A percentile compares a stretch with the other conserved stretches of the same genome.
Evolutionary conservation across 2,329 filamentous ascomycete genomes (phyloP).

Genomic region (Camptophora hylomeconis): DNA sequence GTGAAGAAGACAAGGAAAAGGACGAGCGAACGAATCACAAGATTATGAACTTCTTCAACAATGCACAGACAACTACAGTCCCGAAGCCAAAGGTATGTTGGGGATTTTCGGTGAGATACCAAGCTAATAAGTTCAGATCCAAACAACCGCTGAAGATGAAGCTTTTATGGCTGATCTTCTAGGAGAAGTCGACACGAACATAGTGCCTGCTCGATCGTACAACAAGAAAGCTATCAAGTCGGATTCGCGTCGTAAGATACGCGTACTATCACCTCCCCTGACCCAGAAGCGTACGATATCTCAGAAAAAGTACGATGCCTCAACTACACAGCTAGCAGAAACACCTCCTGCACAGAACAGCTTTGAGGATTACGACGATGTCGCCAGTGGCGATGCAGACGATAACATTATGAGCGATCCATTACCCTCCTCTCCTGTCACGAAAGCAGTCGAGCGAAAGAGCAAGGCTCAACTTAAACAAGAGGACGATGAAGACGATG

Average conservation of each 20-base stretch:
- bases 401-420: slow-evolving; percentile 76
- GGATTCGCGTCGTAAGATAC: slow-evolving; percentile 63
- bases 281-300: slow-evolving; percentile 43
- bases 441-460: slow-evolving; percentile 65
- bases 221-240: slow-evolving; percentile 56
- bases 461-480: slow-evolving; percentile 43
- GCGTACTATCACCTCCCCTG: slow-evolving; percentile 65
- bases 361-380: slow-evolving; percentile 44
- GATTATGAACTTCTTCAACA: slow-evolving; percentile 90
- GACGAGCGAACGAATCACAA: slow-evolving; percentile 78
- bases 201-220: slow-evolving; percentile 41
- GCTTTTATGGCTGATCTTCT: slow-evolving; percentile 76
- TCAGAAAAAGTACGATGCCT: slow-evolving; percentile 19
- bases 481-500: slow-evolving; percentile 64
- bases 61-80: slow-evolving; percentile 51
- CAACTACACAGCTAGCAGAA: slow-evolving; percentile 33
- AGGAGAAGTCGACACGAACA: slow-evolving; percentile 74
- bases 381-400: slow-evolving; percentile 51
- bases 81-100: slow-evolving; percentile 63
- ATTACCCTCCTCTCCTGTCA: slow-evolving; percentile 73
- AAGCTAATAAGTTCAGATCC: slow-evolving; percentile 10
- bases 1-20: slow-evolving; percentile 74
- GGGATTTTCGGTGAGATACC: background rate
- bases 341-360: slow-evolving; percentile 25
- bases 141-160: slow-evolving; percentile 72